Conservation (phyloP, 2,329 filamentous ascomycete genomes). For the Sphaerulina musiva region DNA sequence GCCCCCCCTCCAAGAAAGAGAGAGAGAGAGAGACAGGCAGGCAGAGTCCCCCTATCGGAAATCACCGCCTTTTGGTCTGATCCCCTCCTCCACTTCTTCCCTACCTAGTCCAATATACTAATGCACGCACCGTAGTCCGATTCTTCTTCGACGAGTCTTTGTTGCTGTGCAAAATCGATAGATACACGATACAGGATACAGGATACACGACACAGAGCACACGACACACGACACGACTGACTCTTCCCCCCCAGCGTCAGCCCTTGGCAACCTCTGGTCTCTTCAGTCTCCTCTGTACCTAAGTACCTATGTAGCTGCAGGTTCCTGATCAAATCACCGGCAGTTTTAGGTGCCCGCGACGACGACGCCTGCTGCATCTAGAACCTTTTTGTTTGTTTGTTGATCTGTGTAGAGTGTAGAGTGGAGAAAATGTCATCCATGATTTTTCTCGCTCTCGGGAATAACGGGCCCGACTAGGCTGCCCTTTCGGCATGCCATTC, state of each 20-base stretch:
- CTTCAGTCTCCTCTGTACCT: not conserved
- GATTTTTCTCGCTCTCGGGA: too few species aligned
- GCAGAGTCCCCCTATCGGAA: constrained; percentile 3
- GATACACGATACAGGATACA: too few species aligned
- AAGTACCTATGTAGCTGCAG: not conserved
- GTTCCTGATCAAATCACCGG: constrained; percentile 10
- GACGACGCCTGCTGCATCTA: not conserved
- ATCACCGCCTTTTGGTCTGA: constrained; percentile 3
- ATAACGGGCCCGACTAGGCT: too few species aligned
- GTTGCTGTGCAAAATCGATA: too few species aligned
- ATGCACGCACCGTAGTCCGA: not conserved
- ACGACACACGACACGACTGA: too few species aligned
- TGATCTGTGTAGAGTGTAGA: not conserved
- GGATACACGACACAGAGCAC: too few species aligned
- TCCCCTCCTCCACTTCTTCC: not conserved
- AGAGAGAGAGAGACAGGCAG: not conserved
- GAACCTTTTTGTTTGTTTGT: constrained; percentile 1
- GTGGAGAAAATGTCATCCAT: too few species aligned
- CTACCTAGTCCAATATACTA: constrained; percentile 6
- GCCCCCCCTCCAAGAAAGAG: too few species aligned
- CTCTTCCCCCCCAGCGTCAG: not conserved
- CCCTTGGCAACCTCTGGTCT: not conserved
- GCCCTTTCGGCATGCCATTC: too few species aligned
- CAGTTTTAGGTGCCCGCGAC: constrained; percentile 1
- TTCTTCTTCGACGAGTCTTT: too few species aligned